These are phyloP conservation scores for Pseudomonodictys pantanalensis DNA, from an alignment of 495 filamentous ascomycete genomes.

Conservation along the genomic window DNA sequence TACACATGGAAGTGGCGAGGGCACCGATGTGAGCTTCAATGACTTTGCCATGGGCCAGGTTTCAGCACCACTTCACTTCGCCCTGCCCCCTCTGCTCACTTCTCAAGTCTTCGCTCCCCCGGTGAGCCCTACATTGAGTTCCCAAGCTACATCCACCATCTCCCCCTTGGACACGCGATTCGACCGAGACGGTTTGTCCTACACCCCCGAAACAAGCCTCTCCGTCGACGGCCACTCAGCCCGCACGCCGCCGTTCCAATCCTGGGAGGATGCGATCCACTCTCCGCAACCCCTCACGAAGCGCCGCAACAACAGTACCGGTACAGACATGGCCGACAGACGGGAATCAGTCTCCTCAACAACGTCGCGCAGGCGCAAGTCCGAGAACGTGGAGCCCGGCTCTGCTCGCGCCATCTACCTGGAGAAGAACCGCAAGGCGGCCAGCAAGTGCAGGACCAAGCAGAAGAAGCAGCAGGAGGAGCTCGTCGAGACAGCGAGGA, in stretches of 20 bases:
- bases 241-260: background rate
- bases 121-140: background rate
- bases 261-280: background rate
- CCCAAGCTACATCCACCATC: background rate
- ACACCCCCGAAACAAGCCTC: background rate
- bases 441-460: conserved; percentile 18
- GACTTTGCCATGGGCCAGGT: background rate
- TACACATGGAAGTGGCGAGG: background rate
- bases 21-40: background rate
- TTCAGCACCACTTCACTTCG: background rate
- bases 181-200: background rate
- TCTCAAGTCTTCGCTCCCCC: too few species aligned
- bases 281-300: background rate
- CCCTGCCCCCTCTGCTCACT: background rate
- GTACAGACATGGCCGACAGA: background rate
- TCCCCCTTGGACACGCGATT: background rate
- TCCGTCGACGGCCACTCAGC: background rate
- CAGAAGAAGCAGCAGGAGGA: conserved; percentile 19
- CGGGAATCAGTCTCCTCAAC: too few species aligned
- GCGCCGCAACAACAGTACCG: background rate
- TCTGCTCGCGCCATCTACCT: conserved; percentile 7
- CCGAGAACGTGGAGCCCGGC: background rate
- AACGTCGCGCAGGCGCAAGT: background rate
- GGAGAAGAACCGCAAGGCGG: conserved; percentile 20
- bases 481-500: conserved; percentile 4